Conservation (phyloP, 1,284 basidiomycete species). For the Cystobasidium pallidum region DNA sequence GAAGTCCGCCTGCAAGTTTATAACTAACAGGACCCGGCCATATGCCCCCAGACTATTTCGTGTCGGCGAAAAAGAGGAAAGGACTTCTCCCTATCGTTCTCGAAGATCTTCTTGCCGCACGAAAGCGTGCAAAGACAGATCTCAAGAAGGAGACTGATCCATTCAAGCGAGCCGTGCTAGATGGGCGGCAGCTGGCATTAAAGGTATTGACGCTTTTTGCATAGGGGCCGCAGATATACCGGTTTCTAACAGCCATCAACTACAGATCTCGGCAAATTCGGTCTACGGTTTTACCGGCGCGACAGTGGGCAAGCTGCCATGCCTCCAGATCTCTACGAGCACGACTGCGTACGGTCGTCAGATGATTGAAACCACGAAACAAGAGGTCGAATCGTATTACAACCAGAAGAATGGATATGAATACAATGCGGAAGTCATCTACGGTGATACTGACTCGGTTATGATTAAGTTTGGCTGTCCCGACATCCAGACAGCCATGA, state of each 20-base stretch:
- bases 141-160: conserved; percentile 93
- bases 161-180: conserved; percentile 65
- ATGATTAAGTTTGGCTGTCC: conserved; percentile 93
- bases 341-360: conserved; percentile 90
- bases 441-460: conserved; percentile 96
- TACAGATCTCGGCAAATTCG: conserved; percentile 90
- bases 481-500: conserved; percentile 83
- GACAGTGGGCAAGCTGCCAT: conserved; percentile 90
- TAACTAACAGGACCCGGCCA: too few relatives aligned
- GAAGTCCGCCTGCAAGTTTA: not conserved
- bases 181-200: conserved; percentile 62
- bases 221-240: too few relatives aligned
- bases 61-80: conserved; percentile 71
- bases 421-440: conserved; percentile 88
- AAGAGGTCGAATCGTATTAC: conserved; percentile 86
- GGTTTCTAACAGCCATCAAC: too few relatives aligned
- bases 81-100: conserved; percentile 87
- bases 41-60: conserved; percentile 72
- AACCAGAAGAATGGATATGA: conserved; percentile 79
- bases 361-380: conserved; percentile 95
- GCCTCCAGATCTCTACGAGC: conserved; percentile 89
- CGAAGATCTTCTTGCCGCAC: conserved; percentile 85
- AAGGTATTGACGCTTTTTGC: too few relatives aligned
- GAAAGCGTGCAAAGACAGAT: conserved; percentile 90
- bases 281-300: conserved; percentile 97